These are phyloP conservation scores for Penicillium sp. DNA, from an alignment of 2,329 filamentous ascomycete species.

Conservation along the genomic window DNA sequence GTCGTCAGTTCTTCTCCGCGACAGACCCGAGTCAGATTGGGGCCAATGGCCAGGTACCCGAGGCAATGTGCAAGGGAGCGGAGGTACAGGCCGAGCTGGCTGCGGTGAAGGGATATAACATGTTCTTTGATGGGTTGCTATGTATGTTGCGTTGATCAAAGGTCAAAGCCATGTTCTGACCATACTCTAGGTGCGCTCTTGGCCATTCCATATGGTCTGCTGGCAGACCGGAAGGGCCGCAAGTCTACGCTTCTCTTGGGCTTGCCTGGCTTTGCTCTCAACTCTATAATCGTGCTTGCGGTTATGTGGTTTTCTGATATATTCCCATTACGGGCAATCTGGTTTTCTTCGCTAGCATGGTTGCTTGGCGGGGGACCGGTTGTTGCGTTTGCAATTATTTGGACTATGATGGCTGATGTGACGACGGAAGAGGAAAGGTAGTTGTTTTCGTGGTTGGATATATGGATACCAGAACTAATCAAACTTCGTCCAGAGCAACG, in stretches of 20 bases:
- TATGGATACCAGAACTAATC: not conserved
- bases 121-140: slow-evolving; percentile 48
- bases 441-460: slow-evolving; percentile 14
- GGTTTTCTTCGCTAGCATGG: slow-evolving; percentile 49
- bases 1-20: slow-evolving; percentile 45
- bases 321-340: slow-evolving; percentile 49
- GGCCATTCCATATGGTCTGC: slow-evolving; percentile 50
- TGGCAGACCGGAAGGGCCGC: slow-evolving; percentile 50
- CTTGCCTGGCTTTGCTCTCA: slow-evolving; percentile 43
- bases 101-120: slow-evolving; percentile 52
- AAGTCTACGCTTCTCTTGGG: slow-evolving; percentile 47
- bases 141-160: slow-evolving; percentile 26
- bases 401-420: slow-evolving; percentile 55
- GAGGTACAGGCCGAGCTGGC: slow-evolving; percentile 51
- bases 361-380: slow-evolving; percentile 50
- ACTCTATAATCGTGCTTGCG: slow-evolving; percentile 31
- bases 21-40: slow-evolving; percentile 46
- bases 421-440: slow-evolving; percentile 47
- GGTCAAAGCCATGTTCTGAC: slow-evolving; percentile 2
- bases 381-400: slow-evolving; percentile 48
- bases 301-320: slow-evolving; percentile 41
- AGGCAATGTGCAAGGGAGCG: slow-evolving; percentile 52
- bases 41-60: slow-evolving; percentile 43
- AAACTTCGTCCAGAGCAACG: slow-evolving; percentile 28
- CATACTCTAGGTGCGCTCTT: slow-evolving; percentile 42